Evolutionary conservation across 495 filamentous ascomycete genomes (phyloP).

Genomic region (Xylaria bambusicola): DNA sequence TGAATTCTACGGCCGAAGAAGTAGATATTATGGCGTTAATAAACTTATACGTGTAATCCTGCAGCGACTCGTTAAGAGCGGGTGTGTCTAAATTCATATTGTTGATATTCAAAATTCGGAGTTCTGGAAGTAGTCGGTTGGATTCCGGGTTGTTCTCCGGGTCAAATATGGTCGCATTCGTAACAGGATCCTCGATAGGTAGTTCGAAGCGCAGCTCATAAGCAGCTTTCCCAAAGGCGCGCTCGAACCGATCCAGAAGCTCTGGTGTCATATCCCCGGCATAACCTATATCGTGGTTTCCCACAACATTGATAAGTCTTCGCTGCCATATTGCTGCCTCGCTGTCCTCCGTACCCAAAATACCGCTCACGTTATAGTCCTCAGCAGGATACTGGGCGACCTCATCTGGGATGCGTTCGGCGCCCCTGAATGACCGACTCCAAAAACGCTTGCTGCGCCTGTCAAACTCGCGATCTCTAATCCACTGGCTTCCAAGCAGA

Average conservation of each 20-base stretch:
- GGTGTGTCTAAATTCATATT: constrained; percentile 89
- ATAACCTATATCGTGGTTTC: constrained; percentile 97
- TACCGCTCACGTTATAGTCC: constrained; percentile 53
- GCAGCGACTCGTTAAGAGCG: constrained; percentile 62
- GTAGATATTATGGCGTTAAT: constrained; percentile 71
- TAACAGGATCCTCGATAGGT: constrained; percentile 38
- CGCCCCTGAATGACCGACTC: constrained; percentile 73
- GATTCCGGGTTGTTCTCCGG: constrained; percentile 33
- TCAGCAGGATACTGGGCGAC: constrained; percentile 50
- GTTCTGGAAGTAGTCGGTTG: constrained; percentile 54
- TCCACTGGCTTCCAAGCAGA: constrained; percentile 95
- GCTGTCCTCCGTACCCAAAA: constrained; percentile 42
- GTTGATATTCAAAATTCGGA: constrained; percentile 86
- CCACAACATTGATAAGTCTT: constrained; percentile 82
- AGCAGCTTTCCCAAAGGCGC: constrained; percentile 79
- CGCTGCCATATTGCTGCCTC: constrained; percentile 64
- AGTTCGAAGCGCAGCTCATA: constrained; percentile 80
- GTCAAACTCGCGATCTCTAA: constrained; percentile 79
- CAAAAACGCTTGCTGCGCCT: constrained; percentile 73
- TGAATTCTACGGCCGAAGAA: constrained; percentile 65
- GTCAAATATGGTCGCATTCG: constrained; percentile 40
- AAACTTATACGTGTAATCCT: constrained; percentile 73
- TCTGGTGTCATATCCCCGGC: constrained; percentile 78
- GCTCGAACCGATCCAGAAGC: constrained; percentile 76
- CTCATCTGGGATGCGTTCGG: constrained; percentile 67